A percentile compares a stretch with the other conserved stretches of the same genome.
These are phyloP conservation scores for Colletotrichum theobromicola DNA, from an alignment of 2,329 filamentous ascomycete species.

Conservation along the genomic window DNA sequence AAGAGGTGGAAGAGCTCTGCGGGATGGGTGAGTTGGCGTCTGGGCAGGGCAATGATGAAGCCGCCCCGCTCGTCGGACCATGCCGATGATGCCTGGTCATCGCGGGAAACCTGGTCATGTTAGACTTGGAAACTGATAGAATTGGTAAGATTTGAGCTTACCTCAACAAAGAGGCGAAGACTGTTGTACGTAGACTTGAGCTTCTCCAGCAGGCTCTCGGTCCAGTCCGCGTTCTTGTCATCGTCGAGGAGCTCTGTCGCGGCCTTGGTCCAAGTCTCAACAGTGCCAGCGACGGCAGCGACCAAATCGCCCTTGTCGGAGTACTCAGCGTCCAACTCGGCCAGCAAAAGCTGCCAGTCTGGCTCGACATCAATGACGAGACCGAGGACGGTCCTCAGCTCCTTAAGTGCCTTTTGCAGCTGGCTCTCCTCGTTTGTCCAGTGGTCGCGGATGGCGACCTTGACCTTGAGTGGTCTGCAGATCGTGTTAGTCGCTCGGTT, in stretches of 20 bases:
- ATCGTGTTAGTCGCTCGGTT: neutral
- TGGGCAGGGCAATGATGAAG: slow-evolving; percentile 45
- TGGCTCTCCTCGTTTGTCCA: slow-evolving; percentile 41
- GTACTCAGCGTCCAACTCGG: slow-evolving; percentile 41
- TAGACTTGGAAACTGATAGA: neutral
- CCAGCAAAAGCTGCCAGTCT: slow-evolving; percentile 48
- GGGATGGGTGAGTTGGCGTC: slow-evolving; percentile 30
- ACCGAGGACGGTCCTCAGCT: slow-evolving; percentile 41
- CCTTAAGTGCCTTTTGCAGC: slow-evolving; percentile 35
- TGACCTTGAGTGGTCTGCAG: slow-evolving; percentile 46
- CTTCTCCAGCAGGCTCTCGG: slow-evolving; percentile 45
- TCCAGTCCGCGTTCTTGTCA: slow-evolving; percentile 42
- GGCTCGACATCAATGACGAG: slow-evolving; percentile 42
- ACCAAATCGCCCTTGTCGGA: slow-evolving; percentile 45
- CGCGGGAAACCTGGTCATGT: slow-evolving; percentile 25
- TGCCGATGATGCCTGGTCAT: slow-evolving; percentile 32
- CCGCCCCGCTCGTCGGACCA: slow-evolving; percentile 42
- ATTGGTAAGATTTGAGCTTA: slow-evolving; percentile 21
- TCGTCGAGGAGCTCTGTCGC: slow-evolving; percentile 47
- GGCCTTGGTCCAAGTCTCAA: slow-evolving; percentile 45
- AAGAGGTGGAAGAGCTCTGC: slow-evolving; percentile 40
- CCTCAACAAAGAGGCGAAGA: slow-evolving; percentile 42
- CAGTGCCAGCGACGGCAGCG: slow-evolving; percentile 35
- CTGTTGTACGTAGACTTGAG: slow-evolving; percentile 24
- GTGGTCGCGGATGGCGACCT: slow-evolving; percentile 46